phyloP scores from a whole-genome alignment of 192 early-diverging fungal genomes.

The Backusella mclennaniae region DNA sequence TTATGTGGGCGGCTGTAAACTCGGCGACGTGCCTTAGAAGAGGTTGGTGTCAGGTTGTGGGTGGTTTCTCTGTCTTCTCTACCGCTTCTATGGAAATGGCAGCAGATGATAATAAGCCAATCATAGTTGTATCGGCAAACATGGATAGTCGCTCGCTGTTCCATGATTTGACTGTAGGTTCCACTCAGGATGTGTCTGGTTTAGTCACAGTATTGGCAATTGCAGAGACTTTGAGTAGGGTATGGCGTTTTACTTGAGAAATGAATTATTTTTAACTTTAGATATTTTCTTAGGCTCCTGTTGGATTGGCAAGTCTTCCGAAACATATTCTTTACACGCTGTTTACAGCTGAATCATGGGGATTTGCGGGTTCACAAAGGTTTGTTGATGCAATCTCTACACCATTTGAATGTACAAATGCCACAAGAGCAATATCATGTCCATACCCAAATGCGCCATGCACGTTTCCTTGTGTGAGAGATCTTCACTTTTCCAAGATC shows the following conservation, averaged over 20 bases:
- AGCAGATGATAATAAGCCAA: slow-evolving; percentile 57
- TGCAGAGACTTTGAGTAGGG: slow-evolving; percentile 69
- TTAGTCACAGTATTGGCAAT: slow-evolving; percentile 63
- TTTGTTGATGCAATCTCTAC: slow-evolving; percentile 72
- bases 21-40: slow-evolving; percentile 65
- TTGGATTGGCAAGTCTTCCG: slow-evolving; percentile 39
- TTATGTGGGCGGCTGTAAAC: slow-evolving; percentile 72
- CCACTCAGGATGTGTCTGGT: slow-evolving; percentile 55
- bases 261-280: background rate
- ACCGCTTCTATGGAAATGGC: slow-evolving; percentile 57
- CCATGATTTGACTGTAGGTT: slow-evolving; percentile 59
- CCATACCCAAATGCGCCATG: slow-evolving; percentile 49
- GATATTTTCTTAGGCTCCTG: slow-evolving; percentile 37
- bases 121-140: slow-evolving; percentile 63
- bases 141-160: slow-evolving; percentile 68
- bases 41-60: slow-evolving; percentile 70
- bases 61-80: slow-evolving; percentile 67
- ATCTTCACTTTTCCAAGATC: slow-evolving; percentile 65
- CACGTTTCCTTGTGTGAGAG: slow-evolving; percentile 57
- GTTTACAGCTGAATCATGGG: slow-evolving; percentile 74
- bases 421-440: slow-evolving; percentile 21
- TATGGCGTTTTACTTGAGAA: slow-evolving; percentile 21
- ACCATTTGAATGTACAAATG: slow-evolving; percentile 54
- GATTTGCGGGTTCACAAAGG: slow-evolving; percentile 75
- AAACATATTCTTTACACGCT: slow-evolving; percentile 77